Conservation (phyloP, 495 filamentous ascomycete genomes). For the Neohortaea acidophila region DNA sequence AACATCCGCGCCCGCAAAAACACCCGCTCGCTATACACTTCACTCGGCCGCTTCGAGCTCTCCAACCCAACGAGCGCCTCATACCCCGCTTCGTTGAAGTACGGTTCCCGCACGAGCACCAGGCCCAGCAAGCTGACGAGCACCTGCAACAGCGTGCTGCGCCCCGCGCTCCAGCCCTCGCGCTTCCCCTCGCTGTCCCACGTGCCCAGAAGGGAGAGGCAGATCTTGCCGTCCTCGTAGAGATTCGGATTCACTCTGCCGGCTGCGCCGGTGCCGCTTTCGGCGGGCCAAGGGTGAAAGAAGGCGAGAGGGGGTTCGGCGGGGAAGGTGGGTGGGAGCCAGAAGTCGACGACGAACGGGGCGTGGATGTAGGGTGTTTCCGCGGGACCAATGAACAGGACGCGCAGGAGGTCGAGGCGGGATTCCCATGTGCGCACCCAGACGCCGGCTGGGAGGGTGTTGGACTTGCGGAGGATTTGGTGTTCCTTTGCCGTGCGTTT, state of each 20-base stretch:
- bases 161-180: slow-evolving; percentile 38
- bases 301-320: slow-evolving; percentile 32
- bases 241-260: slow-evolving; percentile 46
- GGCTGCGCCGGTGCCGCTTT: slow-evolving; percentile 2
- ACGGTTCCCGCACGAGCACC: slow-evolving; percentile 44
- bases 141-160: slow-evolving; percentile 41
- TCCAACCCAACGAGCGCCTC: slow-evolving; percentile 10
- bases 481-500: slow-evolving; percentile 42
- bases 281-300: slow-evolving; percentile 42
- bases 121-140: slow-evolving; percentile 45
- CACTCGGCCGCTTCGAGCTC: slow-evolving; percentile 6
- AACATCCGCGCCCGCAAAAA: slow-evolving; percentile 9
- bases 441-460: slow-evolving; percentile 39
- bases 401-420: slow-evolving; percentile 41
- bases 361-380: slow-evolving; percentile 48
- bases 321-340: slow-evolving; percentile 35
- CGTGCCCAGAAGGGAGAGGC: slow-evolving; percentile 44
- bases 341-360: slow-evolving; percentile 45
- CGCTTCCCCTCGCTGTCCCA: slow-evolving; percentile 38
- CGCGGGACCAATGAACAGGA: slow-evolving; percentile 42
- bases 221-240: slow-evolving; percentile 48
- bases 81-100: slow-evolving; percentile 32
- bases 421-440: slow-evolving; percentile 45
- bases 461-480: slow-evolving; percentile 33
- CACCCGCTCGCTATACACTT: slow-evolving; percentile 12